Evolutionary conservation across 208 protist genomes (phyloP).

Genomic region (Acanthamoeba triangularis): DNA sequence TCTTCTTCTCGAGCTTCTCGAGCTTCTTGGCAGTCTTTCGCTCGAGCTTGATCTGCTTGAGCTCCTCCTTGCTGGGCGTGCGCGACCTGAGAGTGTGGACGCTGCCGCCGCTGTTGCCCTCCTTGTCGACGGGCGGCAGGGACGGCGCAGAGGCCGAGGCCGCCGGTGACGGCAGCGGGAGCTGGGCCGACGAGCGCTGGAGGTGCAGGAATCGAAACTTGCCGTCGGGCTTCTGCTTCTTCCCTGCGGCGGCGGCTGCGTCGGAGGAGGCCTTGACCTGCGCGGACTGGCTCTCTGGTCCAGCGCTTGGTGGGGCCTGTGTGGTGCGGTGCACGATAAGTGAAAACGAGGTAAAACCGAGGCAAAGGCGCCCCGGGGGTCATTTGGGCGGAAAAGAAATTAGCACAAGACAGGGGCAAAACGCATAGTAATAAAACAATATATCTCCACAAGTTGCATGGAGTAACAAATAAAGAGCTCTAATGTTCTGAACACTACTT

Average conservation of each 20-base stretch:
- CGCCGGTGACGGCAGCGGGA: not conserved
- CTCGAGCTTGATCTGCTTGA: slow-evolving; percentile 18
- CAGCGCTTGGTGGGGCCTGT: no score
- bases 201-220: slow-evolving; percentile 43
- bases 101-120: not conserved
- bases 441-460: not conserved
- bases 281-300: not conserved
- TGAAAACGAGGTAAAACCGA: not conserved
- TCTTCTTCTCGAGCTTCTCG: slow-evolving; percentile 46
- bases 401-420: not conserved
- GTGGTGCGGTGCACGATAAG: no score
- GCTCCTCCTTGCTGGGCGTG: slow-evolving; percentile 4
- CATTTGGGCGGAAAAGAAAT: no score
- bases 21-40: slow-evolving; percentile 15
- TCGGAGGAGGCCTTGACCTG: not conserved
- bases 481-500: no score
- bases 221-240: slow-evolving; percentile 32
- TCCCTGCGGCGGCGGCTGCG: not conserved
- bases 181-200: slow-evolving; percentile 8
- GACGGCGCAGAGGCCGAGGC: not conserved
- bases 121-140: not conserved
- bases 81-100: not conserved
- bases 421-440: not conserved
- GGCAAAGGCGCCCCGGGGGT: no score
- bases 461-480: not conserved